phyloP scores from a whole-genome alignment of 257 asterid species.

The Plantago major region DNA sequence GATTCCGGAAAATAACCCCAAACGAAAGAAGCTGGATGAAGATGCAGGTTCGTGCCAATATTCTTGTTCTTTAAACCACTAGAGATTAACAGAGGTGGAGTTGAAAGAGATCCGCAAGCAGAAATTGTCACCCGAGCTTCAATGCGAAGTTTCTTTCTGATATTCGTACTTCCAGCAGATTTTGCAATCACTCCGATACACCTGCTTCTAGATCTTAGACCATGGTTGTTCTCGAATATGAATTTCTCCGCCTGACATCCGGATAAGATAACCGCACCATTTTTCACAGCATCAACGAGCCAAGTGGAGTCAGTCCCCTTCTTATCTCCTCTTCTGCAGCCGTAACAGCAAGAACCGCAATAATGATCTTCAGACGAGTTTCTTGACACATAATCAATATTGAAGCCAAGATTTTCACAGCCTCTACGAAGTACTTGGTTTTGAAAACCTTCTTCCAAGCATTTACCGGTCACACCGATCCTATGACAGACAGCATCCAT shows the following conservation, averaged over 20 bases:
- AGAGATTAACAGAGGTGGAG: slow-evolving; percentile 68
- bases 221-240: slow-evolving; percentile 28
- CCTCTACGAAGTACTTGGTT: slow-evolving; percentile 64
- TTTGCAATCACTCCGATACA: slow-evolving; percentile 66
- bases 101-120: slow-evolving; percentile 71
- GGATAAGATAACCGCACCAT: slow-evolving; percentile 66
- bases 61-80: slow-evolving; percentile 72
- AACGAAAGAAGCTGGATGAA: slow-evolving; percentile 63
- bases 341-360: slow-evolving; percentile 86
- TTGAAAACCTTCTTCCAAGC: slow-evolving; percentile 62
- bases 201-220: slow-evolving; percentile 30
- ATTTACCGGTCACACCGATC: slow-evolving; percentile 62
- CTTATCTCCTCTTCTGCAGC: slow-evolving; percentile 84
- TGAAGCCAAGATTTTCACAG: slow-evolving; percentile 63
- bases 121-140: slow-evolving; percentile 58
- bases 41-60: slow-evolving; percentile 80
- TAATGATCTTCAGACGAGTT: slow-evolving; percentile 66
- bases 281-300: slow-evolving; percentile 77
- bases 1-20: slow-evolving; percentile 93
- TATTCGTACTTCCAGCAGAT: slow-evolving; percentile 25
- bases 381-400: slow-evolving; percentile 50
- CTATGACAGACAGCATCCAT: slow-evolving; percentile 74
- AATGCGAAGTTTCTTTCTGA: slow-evolving; percentile 40
- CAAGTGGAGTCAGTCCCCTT: slow-evolving; percentile 78
- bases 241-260: slow-evolving; percentile 69